Evolutionary conservation across 2,329 filamentous ascomycete genomes (phyloP), one percentile per base, ranked within the genome.

Genomic region (Arthrobotrys megalospora): DNA sequence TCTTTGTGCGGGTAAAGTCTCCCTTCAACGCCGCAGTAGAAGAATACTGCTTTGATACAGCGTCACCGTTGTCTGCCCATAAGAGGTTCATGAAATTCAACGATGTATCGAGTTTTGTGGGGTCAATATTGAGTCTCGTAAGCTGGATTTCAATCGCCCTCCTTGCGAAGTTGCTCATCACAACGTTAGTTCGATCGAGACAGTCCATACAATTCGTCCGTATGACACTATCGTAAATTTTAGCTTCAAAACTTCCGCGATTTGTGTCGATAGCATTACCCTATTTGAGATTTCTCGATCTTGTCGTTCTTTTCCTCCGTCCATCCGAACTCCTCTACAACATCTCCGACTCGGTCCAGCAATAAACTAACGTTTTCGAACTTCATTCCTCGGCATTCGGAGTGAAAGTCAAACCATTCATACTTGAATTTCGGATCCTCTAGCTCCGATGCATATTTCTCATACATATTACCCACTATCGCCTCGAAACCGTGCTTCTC

Each of bases 131-230:
- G 79, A 96, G 90, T 19, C 89, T 87, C 72, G 89, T 91, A 1
- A 99, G 87, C 82, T 97, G 93, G 36, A 88, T 83, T 80, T 97
- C 93, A 1, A 99, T 87, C 80, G 93, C 92, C 82, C 91, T 90
- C 82, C 93, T 92, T 4, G 90, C 96, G 83, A 94, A 94, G 0
- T 94, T 96, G 82, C 93, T 97, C 84, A 98, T 95, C 47, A 94
- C 94, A 21, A 99, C 94, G 81, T 98, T 98, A 1, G 96, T 99
- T 21, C 96, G 90, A 83, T 99, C 96, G 8, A 99, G 86, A 81
- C 96, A 99, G 83, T 99, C 96, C 96, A 99, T 98, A 84, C 96
- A 99, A 83, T 99, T 99, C 1, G 94, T 97, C 70, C 96, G 89
- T n/a, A 98, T 84, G 6, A 97, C 89, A 38, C 67, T 78, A 28